Evolutionary conservation across 495 filamentous ascomycete species (phyloP), one percentile per base, ranked within the genome.

Genomic region (Bombardia bombarda): DNA sequence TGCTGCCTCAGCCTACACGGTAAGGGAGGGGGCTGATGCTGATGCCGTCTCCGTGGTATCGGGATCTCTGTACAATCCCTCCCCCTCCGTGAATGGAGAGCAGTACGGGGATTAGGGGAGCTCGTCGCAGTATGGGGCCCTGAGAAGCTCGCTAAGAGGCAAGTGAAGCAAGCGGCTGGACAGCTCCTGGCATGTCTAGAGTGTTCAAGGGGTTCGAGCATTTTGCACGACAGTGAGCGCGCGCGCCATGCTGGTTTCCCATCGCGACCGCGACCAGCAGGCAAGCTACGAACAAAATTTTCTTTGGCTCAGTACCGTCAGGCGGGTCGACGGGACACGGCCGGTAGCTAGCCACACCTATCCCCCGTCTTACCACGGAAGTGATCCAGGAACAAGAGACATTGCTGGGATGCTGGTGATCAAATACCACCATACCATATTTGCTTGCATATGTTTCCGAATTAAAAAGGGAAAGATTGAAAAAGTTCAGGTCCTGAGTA

Each of bases 381-480:
- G 34, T 3, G 17, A 37, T 21, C 34, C 34, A 37, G 18, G 34
- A 37, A 37, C 34, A n/a, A 37, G 32, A 33, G 32, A 33, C 32
- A 17, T 14, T 42, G 40, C 14, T 21, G 40, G 14, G 32, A 7
- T 6, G 7, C 12, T 6, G 25, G 25, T 28, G 12, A 28, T 28
- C 25, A 28, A 28, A 28, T 6, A 28, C 25, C 25, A 28, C 25
- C 12, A 28, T 28, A 7, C 25, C 25, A n/a, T 12, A 28, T 28
- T 28, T 12, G 25, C 6, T 6, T 12, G 12, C 25, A 28, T 6
- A 12, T 28, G 25, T 28, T 28, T 14, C 14, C 22, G 5, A 28
- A 44, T 45, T 14, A 36, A 57, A 54, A 38, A 9, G 50, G 44
- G 38, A n/a, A n/a, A n/a, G n/a, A n/a, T n/a, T n/a, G n/a, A n/a